Conservation (phyloP, 257 asterid species). For the Voacanga thouarsii region DNA sequence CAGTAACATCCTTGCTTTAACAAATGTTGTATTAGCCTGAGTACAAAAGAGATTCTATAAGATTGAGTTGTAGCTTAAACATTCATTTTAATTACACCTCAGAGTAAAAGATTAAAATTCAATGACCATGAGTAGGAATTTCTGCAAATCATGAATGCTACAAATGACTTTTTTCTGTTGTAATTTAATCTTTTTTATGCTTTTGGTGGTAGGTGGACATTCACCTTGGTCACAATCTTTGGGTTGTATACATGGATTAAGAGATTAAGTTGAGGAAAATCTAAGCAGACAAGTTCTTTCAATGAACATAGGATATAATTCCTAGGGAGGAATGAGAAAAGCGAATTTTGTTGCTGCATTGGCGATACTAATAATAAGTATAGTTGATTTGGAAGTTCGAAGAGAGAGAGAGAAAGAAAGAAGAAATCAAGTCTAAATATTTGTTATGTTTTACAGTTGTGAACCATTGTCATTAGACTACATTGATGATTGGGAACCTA, state of each 20-base stretch:
- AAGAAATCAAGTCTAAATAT: too few relatives aligned
- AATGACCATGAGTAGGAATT: neutral
- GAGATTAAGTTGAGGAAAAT: neutral
- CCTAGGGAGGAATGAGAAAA: too few relatives aligned
- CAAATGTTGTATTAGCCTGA: neutral
- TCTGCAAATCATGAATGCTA: neutral
- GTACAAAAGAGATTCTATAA: neutral
- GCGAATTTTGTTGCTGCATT: too few relatives aligned
- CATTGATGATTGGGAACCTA: neutral
- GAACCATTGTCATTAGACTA: neutral
- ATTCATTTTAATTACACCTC: neutral
- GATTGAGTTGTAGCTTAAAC: neutral
- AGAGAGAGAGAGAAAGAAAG: too few relatives aligned
- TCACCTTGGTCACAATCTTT: conserved; percentile 65
- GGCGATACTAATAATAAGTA: too few relatives aligned
- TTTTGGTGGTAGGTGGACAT: conserved; percentile 81
- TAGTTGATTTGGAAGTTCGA: neutral
- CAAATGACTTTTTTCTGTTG: neutral
- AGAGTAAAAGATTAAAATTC: neutral
- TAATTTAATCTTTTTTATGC: conserved; percentile 7
- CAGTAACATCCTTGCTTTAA: neutral
- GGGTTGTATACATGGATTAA: neutral
- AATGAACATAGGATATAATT: neutral
- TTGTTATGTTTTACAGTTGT: too few relatives aligned
- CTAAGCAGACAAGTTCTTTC: neutral